Evolutionary conservation across 495 filamentous ascomycete species (phyloP), one percentile per base, ranked within the genome.

Genomic region (Xylaria acuta): DNA sequence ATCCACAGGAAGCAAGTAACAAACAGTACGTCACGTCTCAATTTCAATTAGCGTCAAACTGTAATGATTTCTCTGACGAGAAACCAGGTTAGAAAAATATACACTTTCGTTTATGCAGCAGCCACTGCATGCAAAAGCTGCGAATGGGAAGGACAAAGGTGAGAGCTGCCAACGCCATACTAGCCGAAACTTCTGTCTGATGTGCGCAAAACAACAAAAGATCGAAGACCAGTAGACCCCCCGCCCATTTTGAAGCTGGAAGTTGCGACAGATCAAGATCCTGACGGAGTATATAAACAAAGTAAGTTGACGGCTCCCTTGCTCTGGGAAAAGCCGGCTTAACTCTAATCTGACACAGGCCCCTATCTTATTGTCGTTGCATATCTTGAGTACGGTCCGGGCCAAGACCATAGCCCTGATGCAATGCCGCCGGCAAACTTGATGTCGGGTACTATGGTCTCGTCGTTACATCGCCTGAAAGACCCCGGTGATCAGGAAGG

Each of bases 141-240:
- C 77, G 18, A 79, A 78, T 73, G 77, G 77, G 20, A 79, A 79
- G 58, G 77, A 79, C 70, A 79, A 79, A 75, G 77, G 77, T 79
- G 72, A 47, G 62, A 45, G 18, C 40, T 16, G 14, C 6, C 54
- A 69, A 16, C 34, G 43, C 54, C 36, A 64, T 54, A 47, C 51
- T 59, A 60, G 49, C 36, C 12, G 20, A 59, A 45, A 49, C 36
- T 22, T 16, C 6, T 51, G 22, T 36, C 22, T 67, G 49, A 60
- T 43, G 14, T 45, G 45, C 36, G 5, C 32, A 34, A 20, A 41
- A 54, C 22, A 73, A 70, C 32, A 25, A 66, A 70, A 97, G 96
- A 94, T 75, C 92, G 96, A 74, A 97, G 97, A 81, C 94, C 96
- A 3, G 90, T 99, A 77, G 96, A 99, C 78, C 96, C 96, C 59